These are phyloP conservation scores for Psidium guajava DNA, from an alignment of 345 rosid genomes.

Conservation along the genomic window DNA sequence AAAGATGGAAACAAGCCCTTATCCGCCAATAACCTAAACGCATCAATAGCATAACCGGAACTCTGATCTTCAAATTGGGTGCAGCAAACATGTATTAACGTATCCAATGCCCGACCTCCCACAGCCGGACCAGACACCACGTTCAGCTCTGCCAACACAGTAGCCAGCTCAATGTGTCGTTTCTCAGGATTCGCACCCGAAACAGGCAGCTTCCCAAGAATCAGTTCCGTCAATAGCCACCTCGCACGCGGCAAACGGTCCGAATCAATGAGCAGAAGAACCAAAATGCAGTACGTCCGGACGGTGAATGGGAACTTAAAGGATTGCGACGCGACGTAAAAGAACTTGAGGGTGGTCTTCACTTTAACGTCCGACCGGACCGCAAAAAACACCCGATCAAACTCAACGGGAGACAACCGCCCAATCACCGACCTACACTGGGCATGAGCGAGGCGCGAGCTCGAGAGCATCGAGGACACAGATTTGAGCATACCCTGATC, in stretches of 20 bases:
- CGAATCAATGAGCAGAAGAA: conserved; percentile 38
- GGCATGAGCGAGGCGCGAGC: conserved; percentile 31
- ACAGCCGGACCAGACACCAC: conserved; percentile 9
- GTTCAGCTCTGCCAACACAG: conserved; percentile 32
- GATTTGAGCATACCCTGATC: conserved; percentile 21
- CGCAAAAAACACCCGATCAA: conserved; percentile 35
- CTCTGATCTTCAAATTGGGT: conserved; percentile 46
- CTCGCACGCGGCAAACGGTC: conserved; percentile 45
- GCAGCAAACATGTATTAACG: conserved; percentile 50
- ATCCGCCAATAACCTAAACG: conserved; percentile 27
- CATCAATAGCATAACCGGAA: conserved; percentile 36
- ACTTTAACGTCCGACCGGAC: conserved; percentile 39
- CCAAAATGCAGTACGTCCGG: conserved; percentile 54
- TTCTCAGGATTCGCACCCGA: conserved; percentile 1
- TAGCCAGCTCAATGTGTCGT: conserved; percentile 32
- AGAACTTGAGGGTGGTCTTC: conserved; percentile 50
- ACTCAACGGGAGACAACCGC: conserved; percentile 38
- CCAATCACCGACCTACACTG: conserved; percentile 33
- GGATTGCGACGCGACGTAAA: conserved; percentile 41
- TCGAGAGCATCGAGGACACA: conserved; percentile 44
- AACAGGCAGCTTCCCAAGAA: conserved; percentile 41
- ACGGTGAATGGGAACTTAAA: conserved; percentile 52
- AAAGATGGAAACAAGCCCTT: conserved; percentile 50
- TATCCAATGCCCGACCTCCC: conserved; percentile 31
- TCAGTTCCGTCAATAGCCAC: conserved; percentile 47